phyloP scores from a whole-genome alignment of 1,284 basidiomycete species.

The Naganishia albida region DNA sequence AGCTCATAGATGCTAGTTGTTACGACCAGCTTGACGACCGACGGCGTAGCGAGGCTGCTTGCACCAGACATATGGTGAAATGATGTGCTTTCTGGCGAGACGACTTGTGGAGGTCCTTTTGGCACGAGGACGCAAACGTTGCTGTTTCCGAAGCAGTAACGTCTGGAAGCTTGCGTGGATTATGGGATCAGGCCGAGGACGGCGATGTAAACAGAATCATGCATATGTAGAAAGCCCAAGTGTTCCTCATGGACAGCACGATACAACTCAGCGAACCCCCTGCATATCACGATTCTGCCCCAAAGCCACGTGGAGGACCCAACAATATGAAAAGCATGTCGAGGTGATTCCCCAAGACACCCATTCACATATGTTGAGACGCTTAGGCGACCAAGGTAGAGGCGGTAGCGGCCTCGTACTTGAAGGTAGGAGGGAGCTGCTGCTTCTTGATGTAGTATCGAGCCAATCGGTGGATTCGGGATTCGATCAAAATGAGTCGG shows the following conservation, averaged over 20 bases:
- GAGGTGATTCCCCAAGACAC: background rate
- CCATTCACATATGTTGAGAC: slow-evolving; percentile 13
- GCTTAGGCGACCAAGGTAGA: slow-evolving; percentile 60
- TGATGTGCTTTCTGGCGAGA: no score
- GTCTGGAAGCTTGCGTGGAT: no score
- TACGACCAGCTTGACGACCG: background rate
- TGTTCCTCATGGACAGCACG: slow-evolving; percentile 17
- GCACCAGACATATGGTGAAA: background rate
- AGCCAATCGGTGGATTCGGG: slow-evolving; percentile 92
- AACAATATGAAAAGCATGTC: slow-evolving; percentile 20
- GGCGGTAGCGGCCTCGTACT: slow-evolving; percentile 90
- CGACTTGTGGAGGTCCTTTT: no score
- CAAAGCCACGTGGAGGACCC: slow-evolving; percentile 17
- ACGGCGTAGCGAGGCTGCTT: background rate
- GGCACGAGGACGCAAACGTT: no score
- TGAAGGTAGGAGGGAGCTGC: slow-evolving; percentile 96
- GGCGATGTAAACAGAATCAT: slow-evolving; percentile 20
- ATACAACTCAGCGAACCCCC: slow-evolving; percentile 20
- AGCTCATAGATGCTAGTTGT: no score
- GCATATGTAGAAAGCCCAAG: slow-evolving; percentile 10
- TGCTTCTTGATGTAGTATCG: slow-evolving; percentile 99
- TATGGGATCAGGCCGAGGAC: background rate
- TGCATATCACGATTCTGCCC: slow-evolving; percentile 19
- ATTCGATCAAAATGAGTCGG: slow-evolving; percentile 97
- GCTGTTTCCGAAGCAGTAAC: no score